Percentiles rank a stretch among this genome's conserved stretches.
phyloP scores from a whole-genome alignment of 1,284 basidiomycete genomes.

The Cutaneotrichosporon dermatis region DNA sequence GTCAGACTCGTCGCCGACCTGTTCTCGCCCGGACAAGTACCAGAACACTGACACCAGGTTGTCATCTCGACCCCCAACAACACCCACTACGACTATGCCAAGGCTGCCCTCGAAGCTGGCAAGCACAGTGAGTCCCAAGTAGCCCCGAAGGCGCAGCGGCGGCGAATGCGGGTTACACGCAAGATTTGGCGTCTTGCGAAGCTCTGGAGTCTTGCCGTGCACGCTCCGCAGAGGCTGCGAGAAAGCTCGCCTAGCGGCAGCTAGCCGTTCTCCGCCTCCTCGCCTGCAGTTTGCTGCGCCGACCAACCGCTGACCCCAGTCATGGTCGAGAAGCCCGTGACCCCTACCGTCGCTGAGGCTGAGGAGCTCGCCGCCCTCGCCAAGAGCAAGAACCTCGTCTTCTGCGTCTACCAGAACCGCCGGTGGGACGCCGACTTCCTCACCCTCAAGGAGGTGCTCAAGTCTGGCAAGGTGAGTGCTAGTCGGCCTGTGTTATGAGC shows the following conservation, averaged over 20 bases:
- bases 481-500: no score
- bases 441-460: slow-evolving; percentile 63
- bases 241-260: no score
- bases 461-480: slow-evolving; percentile 55
- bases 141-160: slow-evolving; percentile 60
- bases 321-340: slow-evolving; percentile 79
- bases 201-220: no score
- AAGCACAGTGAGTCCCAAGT: slow-evolving; percentile 61
- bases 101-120: slow-evolving; percentile 59
- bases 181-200: no score
- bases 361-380: slow-evolving; percentile 65
- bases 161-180: no score
- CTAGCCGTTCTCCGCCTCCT: no score
- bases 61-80: slow-evolving; percentile 73
- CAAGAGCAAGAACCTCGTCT: slow-evolving; percentile 59
- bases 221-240: no score
- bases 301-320: slow-evolving; percentile 32
- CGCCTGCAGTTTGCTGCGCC: no score
- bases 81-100: slow-evolving; percentile 64
- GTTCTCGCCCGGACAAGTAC: no score
- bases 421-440: slow-evolving; percentile 60
- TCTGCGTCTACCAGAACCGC: slow-evolving; percentile 70
- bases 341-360: slow-evolving; percentile 63
- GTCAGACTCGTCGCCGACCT: no score
- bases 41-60: slow-evolving; percentile 56